Evolutionary conservation across 257 asterid species (phyloP), one percentile per base, ranked within the genome.

Genomic region (Fraxinus anomala): DNA sequence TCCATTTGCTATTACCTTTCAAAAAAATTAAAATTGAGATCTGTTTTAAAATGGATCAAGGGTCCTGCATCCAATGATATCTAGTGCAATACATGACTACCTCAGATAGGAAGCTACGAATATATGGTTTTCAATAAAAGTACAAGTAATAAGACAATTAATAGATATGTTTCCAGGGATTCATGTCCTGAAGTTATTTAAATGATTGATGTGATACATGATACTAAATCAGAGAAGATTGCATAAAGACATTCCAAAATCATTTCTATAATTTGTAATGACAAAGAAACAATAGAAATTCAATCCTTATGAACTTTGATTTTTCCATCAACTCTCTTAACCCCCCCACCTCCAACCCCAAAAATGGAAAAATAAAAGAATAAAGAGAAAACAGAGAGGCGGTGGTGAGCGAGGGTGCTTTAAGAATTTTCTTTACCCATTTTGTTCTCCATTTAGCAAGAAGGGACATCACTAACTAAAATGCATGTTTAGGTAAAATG

Each of bases 401-500:
- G 12, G 16, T 8, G 31, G 24, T 56, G 4, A 56, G 26, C 66
- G 1, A 19, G 54, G 66, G 26, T 19, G 66, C 23, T 19, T 19
- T 56, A 56, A 17, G 12, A 44, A 13, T 13, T 56, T 39, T 49
- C 26, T 40, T 61, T 74, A 73, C 68, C 39, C 17, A 17, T 73
- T 9, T 34, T 54, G 17, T 19, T 76, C 59, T 80, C 69, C 69
- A 26, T 21, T 54, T 47, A 21, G 68, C 68, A 61, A 23, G 31
- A 61, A 21, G 4, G 30, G 36, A 68, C 26, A 65, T 19, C 2
- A 66, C 76, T 17, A 61, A 75, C 56, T 33, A 75, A 69, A 28
- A 37, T 10, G 30, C 34, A 66, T 24, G 68, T 54, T 79, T 54
- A 26, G 70, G 69, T 54, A 26, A 68, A 51, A 71, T 40, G 51